These are phyloP conservation scores for Hypoxylon perforatum DNA, from an alignment of 495 filamentous ascomycete genomes.

Conservation along the genomic window DNA sequence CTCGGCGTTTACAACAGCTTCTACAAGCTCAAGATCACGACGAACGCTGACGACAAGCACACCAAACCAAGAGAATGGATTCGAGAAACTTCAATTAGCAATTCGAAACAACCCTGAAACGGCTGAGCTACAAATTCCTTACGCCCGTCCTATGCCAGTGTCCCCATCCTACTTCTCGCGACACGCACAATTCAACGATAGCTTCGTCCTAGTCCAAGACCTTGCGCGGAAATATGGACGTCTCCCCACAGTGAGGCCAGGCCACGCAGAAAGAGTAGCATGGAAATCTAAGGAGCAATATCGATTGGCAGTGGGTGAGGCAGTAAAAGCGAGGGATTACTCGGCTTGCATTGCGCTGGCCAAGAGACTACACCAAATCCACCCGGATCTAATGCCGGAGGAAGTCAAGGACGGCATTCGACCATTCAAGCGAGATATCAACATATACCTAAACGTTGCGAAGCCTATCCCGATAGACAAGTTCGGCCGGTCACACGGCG, in stretches of 20 bases:
- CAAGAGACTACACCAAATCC: constrained; percentile 84
- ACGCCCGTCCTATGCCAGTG: constrained; percentile 78
- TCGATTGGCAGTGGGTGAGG: constrained; percentile 77
- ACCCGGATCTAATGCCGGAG: constrained; percentile 77
- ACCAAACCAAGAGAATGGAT: constrained; percentile 11
- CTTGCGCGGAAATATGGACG: constrained; percentile 75
- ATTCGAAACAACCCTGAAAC: constrained; percentile 29
- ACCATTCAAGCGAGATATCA: constrained; percentile 77
- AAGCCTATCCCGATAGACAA: constrained; percentile 71
- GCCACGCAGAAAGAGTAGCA: constrained; percentile 77
- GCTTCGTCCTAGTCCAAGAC: constrained; percentile 75
- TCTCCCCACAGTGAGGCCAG: constrained; percentile 72
- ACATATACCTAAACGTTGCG: constrained; percentile 71
- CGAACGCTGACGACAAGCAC: constrained; percentile 38
- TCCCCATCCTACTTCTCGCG: constrained; percentile 96
- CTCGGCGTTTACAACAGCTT: constrained; percentile 17
- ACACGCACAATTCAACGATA: constrained; percentile 85
- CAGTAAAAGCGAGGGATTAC: constrained; percentile 82
- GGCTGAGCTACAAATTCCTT: constrained; percentile 28
- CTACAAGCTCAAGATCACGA: constrained; percentile 12
- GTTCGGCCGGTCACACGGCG: constrained; percentile 77
- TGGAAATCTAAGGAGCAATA: constrained; percentile 87
- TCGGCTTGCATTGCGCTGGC: constrained; percentile 77
- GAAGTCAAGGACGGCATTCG: constrained; percentile 72
- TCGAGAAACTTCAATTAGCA: constrained; percentile 28